Conservation (phyloP, 164 flowering plant species). For the Warburgia ugandensis region DNA sequence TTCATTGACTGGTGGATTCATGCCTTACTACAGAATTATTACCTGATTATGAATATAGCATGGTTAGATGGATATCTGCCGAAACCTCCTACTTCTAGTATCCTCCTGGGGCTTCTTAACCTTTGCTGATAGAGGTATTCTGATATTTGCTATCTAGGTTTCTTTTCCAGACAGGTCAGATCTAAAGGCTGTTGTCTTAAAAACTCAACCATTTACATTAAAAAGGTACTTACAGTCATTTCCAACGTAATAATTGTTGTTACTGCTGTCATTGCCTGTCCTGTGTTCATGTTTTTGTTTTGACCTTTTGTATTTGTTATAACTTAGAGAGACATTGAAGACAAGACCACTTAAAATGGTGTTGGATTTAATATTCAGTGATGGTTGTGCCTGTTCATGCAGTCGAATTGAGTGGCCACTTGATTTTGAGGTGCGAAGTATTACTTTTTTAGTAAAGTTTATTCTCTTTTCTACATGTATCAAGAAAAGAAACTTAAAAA, state of each 20-base stretch:
- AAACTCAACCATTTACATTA: conserved; percentile 48
- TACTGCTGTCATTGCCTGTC: no score
- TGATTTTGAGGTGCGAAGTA: conserved; percentile 57
- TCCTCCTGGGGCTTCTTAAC: no score
- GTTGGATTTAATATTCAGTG: conserved; percentile 64
- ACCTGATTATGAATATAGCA: no score
- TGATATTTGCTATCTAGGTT: conserved; percentile 31
- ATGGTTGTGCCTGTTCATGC: conserved; percentile 62
- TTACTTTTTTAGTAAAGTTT: neutral
- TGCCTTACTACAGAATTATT: no score
- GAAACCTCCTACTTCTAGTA: no score
- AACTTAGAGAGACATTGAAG: conserved; percentile 54
- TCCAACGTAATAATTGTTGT: neutral
- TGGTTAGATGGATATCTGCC: no score
- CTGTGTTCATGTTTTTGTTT: neutral
- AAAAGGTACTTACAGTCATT: conserved; percentile 26
- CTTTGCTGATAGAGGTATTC: neutral
- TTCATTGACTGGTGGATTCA: no score
- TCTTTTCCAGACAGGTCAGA: conserved; percentile 51
- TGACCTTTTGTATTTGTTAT: neutral
- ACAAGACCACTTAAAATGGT: conserved; percentile 47
- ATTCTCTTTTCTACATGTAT: neutral
- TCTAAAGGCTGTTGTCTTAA: conserved; percentile 44
- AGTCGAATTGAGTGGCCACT: conserved; percentile 52
- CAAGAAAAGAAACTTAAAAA: neutral